Evolutionary conservation across 1,139 yeast genomes (phyloP), one percentile per base, ranked within the genome.

Genomic region (Saccharomyces hybrid): DNA sequence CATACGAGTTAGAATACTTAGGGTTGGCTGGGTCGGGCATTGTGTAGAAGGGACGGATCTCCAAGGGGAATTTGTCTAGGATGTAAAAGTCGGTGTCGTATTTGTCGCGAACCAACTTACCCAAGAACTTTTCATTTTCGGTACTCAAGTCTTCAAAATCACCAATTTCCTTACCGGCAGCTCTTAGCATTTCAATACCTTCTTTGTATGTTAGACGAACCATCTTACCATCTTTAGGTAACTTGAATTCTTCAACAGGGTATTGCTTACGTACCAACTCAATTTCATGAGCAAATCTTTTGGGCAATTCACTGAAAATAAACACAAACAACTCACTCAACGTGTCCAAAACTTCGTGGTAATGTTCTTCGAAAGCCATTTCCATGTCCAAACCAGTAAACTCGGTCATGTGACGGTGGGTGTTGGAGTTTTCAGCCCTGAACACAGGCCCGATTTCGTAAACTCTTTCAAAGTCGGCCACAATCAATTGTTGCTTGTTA

Each of bases 371-470:
- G 70, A 93, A 88, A 6, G 97, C 88, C 96, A 95, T 89, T 75
- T 93, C 99, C 77, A 93, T 76, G 79, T 93, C 99, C 68, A 95
- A 84, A 56, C 99, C 99, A 57, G 87, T 88, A 73, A 93, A 93
- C 75, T 93, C 99, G 56, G 99, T 93, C 97, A 93, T 86, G 75
- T 93, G 99, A 76, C 99, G 91, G 74, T 93, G 98, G 30, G 99
- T 93, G 77, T 93, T 90, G 61, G 98, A 91, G 79, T 93, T 93
- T 75, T 93, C 99, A 56, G 99, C 99, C 75, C 99, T 84, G 81
- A 93, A 93, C 54, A 93, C 99, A 50, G 99, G 98, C 1, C 95
- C 98, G 66, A 93, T 81, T 77, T 93, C 99, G 70, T 84, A 95
- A 52, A 93, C 99, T 67, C 81, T 83, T 76, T 93, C 99, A 68